These are phyloP conservation scores for Microthyrium microscopicum DNA, from an alignment of 2,329 filamentous ascomycete genomes.

Conservation along the genomic window DNA sequence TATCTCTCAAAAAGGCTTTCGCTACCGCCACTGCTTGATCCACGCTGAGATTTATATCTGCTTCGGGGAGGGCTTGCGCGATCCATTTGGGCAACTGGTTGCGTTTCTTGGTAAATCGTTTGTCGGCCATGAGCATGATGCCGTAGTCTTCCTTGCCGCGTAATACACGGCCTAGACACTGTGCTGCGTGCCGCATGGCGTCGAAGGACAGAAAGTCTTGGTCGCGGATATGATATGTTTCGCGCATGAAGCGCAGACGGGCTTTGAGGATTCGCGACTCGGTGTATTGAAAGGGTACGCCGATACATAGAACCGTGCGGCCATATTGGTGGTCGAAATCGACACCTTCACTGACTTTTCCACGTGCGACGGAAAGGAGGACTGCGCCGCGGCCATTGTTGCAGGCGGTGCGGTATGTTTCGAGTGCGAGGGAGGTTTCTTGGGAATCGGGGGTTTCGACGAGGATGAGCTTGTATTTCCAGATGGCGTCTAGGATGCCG, in stretches of 20 bases:
- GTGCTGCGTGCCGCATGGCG: constrained; percentile 96
- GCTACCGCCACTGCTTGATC: constrained; percentile 87
- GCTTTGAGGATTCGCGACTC: constrained; percentile 95
- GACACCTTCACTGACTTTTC: constrained; percentile 94
- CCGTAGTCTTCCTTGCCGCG: constrained; percentile 97
- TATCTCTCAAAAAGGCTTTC: constrained; percentile 74
- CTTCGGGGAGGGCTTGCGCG: constrained; percentile 67
- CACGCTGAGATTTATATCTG: constrained; percentile 78
- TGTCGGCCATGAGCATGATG: constrained; percentile 97
- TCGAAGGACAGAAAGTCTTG: constrained; percentile 98
- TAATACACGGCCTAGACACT: constrained; percentile 86
- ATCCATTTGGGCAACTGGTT: constrained; percentile 94
- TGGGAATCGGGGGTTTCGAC: constrained; percentile 96
- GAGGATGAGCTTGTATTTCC: constrained; percentile 97
- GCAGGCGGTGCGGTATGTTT: constrained; percentile 94
- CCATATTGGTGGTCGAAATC: constrained; percentile 99
- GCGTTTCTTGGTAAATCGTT: constrained; percentile 83
- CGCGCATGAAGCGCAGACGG: constrained; percentile 83
- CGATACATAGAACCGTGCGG: constrained; percentile 86
- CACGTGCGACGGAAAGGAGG: constrained; percentile 83
- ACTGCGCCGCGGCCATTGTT: constrained; percentile 93
- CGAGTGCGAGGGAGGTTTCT: constrained; percentile 85
- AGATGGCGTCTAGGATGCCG: constrained; percentile 92
- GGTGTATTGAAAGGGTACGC: constrained; percentile 96
- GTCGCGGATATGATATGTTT: constrained; percentile 91